Conservation (phyloP, 2,329 filamentous ascomycete genomes). For the Phaeosphaeria sp. region DNA sequence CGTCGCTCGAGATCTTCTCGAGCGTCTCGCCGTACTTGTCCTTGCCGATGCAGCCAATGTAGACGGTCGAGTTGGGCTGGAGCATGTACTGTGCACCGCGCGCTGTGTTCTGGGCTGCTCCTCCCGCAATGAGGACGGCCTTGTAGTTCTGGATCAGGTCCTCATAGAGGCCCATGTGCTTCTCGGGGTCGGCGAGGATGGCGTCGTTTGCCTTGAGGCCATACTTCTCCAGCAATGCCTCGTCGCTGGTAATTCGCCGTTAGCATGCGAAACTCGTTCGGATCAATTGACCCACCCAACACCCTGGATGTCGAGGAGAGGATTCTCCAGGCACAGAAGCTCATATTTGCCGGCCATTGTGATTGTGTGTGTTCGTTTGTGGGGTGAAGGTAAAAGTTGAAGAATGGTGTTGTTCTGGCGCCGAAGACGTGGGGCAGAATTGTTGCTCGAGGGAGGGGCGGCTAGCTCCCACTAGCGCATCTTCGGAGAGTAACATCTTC, state of each 20-base stretch:
- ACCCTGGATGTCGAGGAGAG: slow-evolving; percentile 96
- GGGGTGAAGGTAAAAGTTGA: slow-evolving; percentile 5
- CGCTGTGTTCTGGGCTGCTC: slow-evolving; percentile 96
- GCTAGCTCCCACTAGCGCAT: slow-evolving; percentile 21
- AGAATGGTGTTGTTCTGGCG: slow-evolving; percentile 19
- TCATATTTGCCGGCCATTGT: slow-evolving; percentile 86
- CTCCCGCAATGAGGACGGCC: slow-evolving; percentile 93
- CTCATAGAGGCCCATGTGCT: slow-evolving; percentile 90
- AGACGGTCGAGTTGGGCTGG: slow-evolving; percentile 85
- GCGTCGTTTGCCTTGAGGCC: slow-evolving; percentile 94
- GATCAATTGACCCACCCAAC: slow-evolving; percentile 59
- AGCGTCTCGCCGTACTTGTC: slow-evolving; percentile 96
- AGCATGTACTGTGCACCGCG: slow-evolving; percentile 96
- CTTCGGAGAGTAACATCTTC: neutral
- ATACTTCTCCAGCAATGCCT: slow-evolving; percentile 90
- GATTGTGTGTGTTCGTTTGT: slow-evolving; percentile 4
- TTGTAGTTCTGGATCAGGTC: slow-evolving; percentile 91
- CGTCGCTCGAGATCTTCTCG: slow-evolving; percentile 82
- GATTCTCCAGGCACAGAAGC: slow-evolving; percentile 95
- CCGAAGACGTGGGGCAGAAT: slow-evolving; percentile 24
- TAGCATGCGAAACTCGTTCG: slow-evolving; percentile 26
- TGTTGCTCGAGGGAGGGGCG: slow-evolving; percentile 19
- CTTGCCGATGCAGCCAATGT: slow-evolving; percentile 90
- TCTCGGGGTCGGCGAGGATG: slow-evolving; percentile 85
- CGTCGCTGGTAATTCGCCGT: slow-evolving; percentile 64